Evolutionary conservation across 805 yeast genomes (phyloP).

Genomic region (Monosporozyma yasuniensis): DNA sequence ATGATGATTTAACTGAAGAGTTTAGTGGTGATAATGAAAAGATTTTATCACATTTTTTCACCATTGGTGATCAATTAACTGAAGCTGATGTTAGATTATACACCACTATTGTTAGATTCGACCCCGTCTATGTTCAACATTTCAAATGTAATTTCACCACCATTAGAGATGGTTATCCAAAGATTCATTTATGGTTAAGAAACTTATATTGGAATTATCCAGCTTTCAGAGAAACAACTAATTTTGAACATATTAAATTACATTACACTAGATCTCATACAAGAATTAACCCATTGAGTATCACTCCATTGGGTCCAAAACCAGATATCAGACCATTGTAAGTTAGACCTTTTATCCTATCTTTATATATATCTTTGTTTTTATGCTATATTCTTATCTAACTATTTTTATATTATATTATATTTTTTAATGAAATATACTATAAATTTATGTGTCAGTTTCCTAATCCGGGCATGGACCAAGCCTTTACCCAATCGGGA

Average conservation of each 20-base stretch:
- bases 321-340: slow-evolving; percentile 56
- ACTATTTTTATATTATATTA: too few species aligned
- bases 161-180: slow-evolving; percentile 73
- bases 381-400: too few species aligned
- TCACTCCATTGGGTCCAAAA: slow-evolving; percentile 83
- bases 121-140: slow-evolving; percentile 89
- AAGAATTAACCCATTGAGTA: slow-evolving; percentile 69
- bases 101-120: slow-evolving; percentile 85
- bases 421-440: too few species aligned
- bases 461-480: neutral
- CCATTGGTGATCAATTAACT: slow-evolving; percentile 61
- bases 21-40: slow-evolving; percentile 11
- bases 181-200: slow-evolving; percentile 69
- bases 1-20: slow-evolving; percentile 35
- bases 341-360: neutral
- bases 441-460: neutral
- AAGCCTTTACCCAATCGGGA: slow-evolving; percentile 1
- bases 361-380: neutral
- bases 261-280: slow-evolving; percentile 86
- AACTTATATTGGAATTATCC: slow-evolving; percentile 72
- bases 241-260: slow-evolving; percentile 81
- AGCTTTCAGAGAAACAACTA: slow-evolving; percentile 69
- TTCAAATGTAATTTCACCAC: slow-evolving; percentile 84
- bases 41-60: slow-evolving; percentile 30
- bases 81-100: slow-evolving; percentile 86